phyloP scores from a whole-genome alignment of 805 yeast genomes.

The Teunomyces pallodes region DNA sequence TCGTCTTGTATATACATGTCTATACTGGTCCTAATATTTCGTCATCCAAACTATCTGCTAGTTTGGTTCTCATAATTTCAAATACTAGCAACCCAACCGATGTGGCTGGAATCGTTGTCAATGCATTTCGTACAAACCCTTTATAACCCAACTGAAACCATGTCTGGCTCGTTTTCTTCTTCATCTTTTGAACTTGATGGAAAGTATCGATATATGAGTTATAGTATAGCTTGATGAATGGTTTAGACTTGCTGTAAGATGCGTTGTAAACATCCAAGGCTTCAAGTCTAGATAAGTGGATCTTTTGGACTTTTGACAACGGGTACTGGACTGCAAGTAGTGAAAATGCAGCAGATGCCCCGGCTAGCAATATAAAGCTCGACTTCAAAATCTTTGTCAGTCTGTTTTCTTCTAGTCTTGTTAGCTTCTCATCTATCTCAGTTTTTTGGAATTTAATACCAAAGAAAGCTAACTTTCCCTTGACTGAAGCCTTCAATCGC shows the following conservation, averaged over 20 bases:
- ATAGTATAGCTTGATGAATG: slow-evolving; percentile 55
- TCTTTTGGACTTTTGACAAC: slow-evolving; percentile 69
- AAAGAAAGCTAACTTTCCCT: slow-evolving; percentile 18
- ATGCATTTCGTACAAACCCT: slow-evolving; percentile 71
- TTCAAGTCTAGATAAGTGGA: slow-evolving; percentile 77
- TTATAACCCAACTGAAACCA: slow-evolving; percentile 72
- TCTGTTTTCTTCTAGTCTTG: slow-evolving; percentile 30
- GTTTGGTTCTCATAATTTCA: slow-evolving; percentile 67
- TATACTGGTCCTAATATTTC: slow-evolving; percentile 6
- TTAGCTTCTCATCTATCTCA: slow-evolving; percentile 23
- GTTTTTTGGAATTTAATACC: slow-evolving; percentile 9
- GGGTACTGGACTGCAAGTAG: slow-evolving; percentile 83
- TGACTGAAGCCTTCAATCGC: slow-evolving; percentile 32
- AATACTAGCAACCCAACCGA: slow-evolving; percentile 81
- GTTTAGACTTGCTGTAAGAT: slow-evolving; percentile 19
- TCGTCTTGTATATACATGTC: not conserved
- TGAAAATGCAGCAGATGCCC: slow-evolving; percentile 80
- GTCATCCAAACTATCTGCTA: slow-evolving; percentile 31
- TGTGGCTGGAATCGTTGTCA: slow-evolving; percentile 82
- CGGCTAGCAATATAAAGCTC: slow-evolving; percentile 73
- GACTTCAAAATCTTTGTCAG: slow-evolving; percentile 58
- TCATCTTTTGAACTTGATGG: slow-evolving; percentile 54
- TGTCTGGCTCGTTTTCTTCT: slow-evolving; percentile 50
- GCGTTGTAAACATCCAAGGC: slow-evolving; percentile 66
- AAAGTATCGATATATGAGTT: slow-evolving; percentile 77